phyloP scores from a whole-genome alignment of 2,329 filamentous ascomycete genomes.

The Aspergillus pseudonomiae region DNA sequence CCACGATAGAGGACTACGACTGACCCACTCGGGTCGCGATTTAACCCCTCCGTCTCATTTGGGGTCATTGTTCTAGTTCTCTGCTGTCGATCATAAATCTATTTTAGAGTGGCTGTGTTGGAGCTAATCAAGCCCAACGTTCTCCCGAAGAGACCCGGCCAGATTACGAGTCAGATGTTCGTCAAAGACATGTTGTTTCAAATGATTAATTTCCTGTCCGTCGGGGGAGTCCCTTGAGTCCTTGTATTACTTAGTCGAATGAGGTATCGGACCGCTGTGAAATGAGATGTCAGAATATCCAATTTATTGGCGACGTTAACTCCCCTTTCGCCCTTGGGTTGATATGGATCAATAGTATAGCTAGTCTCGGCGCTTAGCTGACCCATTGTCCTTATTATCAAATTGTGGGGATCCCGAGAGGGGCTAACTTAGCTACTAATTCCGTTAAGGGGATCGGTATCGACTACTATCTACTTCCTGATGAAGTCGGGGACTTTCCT shows the following conservation, averaged over 20 bases:
- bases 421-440: background rate
- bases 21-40: conserved; percentile 9
- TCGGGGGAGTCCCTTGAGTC: background rate
- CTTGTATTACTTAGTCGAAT: background rate
- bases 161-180: background rate
- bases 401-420: background rate
- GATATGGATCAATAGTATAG: background rate
- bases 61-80: background rate
- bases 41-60: background rate
- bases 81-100: conserved; percentile 13
- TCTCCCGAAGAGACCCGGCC: background rate
- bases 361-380: background rate
- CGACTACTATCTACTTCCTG: background rate
- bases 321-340: background rate
- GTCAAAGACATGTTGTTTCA: background rate
- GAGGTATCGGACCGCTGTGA: background rate
- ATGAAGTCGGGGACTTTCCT: background rate
- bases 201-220: background rate
- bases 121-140: background rate
- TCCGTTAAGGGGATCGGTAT: conserved; percentile 1
- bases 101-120: conserved; percentile 17
- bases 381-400: background rate
- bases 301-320: background rate
- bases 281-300: background rate
- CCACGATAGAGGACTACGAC: conserved; percentile 13